These are phyloP conservation scores for Euphrasia arctica DNA, from an alignment of 305 asterid species.

Conservation along the genomic window DNA sequence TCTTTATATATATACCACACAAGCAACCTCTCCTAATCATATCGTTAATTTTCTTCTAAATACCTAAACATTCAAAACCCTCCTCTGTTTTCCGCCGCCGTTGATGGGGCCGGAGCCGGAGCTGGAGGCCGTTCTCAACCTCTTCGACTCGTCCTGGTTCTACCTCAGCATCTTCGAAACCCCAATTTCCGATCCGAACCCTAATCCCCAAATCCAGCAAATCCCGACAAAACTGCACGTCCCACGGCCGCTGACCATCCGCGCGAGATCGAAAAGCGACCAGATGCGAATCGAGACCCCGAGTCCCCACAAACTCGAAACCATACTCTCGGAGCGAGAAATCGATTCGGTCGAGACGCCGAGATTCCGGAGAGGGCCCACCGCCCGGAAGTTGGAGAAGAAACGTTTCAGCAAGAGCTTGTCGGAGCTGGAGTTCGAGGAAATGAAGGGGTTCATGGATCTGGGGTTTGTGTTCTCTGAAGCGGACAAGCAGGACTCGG, in stretches of 20 bases:
- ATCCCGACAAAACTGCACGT: constrained; percentile 3
- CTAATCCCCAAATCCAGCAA: constrained; percentile 14
- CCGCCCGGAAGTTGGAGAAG: neutral
- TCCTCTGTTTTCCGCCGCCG: constrained; percentile 24
- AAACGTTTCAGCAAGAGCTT: constrained; percentile 47
- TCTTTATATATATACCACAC: neutral
- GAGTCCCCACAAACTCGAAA: constrained; percentile 31
- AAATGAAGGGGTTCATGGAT: constrained; percentile 79
- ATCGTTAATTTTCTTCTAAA: neutral
- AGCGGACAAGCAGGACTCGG: constrained; percentile 46
- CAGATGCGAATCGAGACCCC: constrained; percentile 20
- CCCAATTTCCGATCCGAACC: constrained; percentile 8
- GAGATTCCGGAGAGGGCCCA: neutral
- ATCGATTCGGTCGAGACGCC: constrained; percentile 16
- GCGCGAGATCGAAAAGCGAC: constrained; percentile 36
- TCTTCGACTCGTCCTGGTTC: constrained; percentile 46
- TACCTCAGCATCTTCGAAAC: constrained; percentile 21
- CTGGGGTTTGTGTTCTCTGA: constrained; percentile 68
- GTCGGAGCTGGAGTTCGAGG: constrained; percentile 75
- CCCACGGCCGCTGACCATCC: constrained; percentile 23
- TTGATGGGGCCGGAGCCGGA: constrained; percentile 48
- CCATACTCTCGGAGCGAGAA: constrained; percentile 30
- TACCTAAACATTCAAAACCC: neutral
- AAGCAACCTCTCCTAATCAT: neutral
- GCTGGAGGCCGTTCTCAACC: constrained; percentile 34